Evolutionary conservation across 306 rosid species (phyloP), one percentile per base, ranked within the genome.

Genomic region (Corylus avellana): DNA sequence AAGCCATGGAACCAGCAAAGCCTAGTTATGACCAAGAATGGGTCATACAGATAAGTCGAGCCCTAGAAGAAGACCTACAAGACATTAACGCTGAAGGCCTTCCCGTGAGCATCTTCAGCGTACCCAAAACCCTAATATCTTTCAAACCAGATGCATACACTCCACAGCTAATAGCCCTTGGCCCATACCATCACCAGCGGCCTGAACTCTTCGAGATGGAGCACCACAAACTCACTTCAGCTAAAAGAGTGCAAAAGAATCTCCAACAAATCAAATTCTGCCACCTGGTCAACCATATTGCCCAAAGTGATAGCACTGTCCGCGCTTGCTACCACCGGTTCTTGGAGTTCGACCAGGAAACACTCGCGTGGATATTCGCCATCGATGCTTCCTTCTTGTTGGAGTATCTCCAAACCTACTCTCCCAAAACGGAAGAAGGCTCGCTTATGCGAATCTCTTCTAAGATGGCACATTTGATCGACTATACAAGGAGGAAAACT

Each of bases 151-250:
- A 75, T 22, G 56, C 57, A 1, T 75, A 75, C 70, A 27, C 22
- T 6, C 78, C 78, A 59, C 70, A 75, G 29, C 46, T 57, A 3
- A 8, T 58, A 10, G 70, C 78, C 6, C 22, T 75, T 25, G 78
- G 78, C 14, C 78, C 78, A 12, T 75, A 59, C 71, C 72, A 75
- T 48, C 78, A 61, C 71, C 47, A 22, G 4, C 39, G 78, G 56
- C 79, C 48, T 3, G 79, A 62, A 9, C 72, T 48, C 2, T 8
- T 44, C 1, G 79, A 75, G 57, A 75, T 59, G 79, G 71, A 75
- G 13, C 57, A 44, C 27, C 29, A 46, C 47, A 75, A 75, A 7
- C 79, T 75, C 18, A 47, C 20, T 47, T 12, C 72, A 14, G 79
- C 72, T 2, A 75, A 42, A 11, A 44, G 46, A 27, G 10, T 75